Base-by-base conservation (phyloP, 1,139 yeast genomes). In the Eremothecium gossypii region DNA sequence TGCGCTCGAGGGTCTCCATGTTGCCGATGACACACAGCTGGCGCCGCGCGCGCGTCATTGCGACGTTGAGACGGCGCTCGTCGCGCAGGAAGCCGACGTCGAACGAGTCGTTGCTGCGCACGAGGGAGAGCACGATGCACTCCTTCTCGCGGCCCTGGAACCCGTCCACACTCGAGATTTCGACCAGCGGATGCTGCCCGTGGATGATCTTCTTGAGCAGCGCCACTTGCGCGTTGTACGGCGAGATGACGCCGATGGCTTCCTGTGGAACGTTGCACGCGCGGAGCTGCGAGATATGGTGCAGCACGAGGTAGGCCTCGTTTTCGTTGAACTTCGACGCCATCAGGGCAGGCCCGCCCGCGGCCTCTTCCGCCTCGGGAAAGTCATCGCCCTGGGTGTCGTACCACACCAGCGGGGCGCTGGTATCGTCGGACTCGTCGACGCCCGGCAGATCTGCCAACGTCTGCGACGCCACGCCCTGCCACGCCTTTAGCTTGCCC, bases 121-220 rank as follows among this genome's bases (percentile, higher is more conserved):
- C 96, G 44, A 87, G 61, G 0, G 94, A 76, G n/a, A 87, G 70
- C 2, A 87, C 71, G 4, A 87, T 82, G 26, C 84, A 79, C 46
- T 87, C 94, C 57, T 87, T 87, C 58, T 87, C 96, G 45, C 95
- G 70, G 0, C 96, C 96, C 64, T 87, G 96, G 57, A 83, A 87
- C 13, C 93, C 95, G 63, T 85, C 87, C n/a, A 86, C 87, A 0
- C 91, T 83, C 35, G 91, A 83, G 36, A 86, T 78, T 54, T 86
- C 96, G 41, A 91, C 63, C 4, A 71, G 72, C 29, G 81, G 80
- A 48, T 71, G 71, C 5, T 71, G 69, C 39, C 73, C 77, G 11
- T 59, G 60, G 7, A 69, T 61, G 27, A 74, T 41, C 41, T 69
- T 72, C 45, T 78, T 77, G 28, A 89, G 52, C 12, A 74, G 54